Base-by-base conservation (phyloP, 768 basidiomycete species). In the Boletus rubescentipes region DNA sequence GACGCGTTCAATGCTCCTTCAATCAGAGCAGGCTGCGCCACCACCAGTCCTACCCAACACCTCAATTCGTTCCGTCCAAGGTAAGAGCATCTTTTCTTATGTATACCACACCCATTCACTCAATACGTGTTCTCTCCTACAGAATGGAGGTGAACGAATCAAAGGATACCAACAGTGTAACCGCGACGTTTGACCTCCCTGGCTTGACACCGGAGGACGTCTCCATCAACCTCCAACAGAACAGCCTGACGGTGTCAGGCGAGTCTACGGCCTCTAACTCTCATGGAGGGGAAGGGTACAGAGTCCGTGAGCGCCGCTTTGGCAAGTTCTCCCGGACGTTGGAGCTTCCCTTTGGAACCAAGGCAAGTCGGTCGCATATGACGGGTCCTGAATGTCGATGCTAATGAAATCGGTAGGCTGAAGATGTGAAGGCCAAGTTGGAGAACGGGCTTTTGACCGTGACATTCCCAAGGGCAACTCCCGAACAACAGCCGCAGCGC, bases 161-260 rank as follows among this genome's bases (percentile, higher is more conserved):
- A 34, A 57, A 68, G 7, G 69, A 72, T 2, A 66, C 66, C 15
- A 76, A 76, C 60, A 51, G 57, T 23, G 75, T 80, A 30, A 79
- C 78, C 4, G 80, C 80, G 11, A 75, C 75, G 10, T 40, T 53
- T 5, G 46, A 48, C 7, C 26, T 53, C 2, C 52, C 52, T 4
- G 79, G 81, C 7, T 58, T 83, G 47, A 77, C 73, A 58, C 77
- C 77, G 60, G 76, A 78, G 48, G 72, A 78, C 49, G 74, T 83
- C 46, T 65, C 64, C 32, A 76, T 83, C 46, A 75, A 79, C 54
- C 65, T 81, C 23, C 72, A 73, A 41, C 73, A 78, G 51, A 71
- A 73, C 51, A 73, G 74, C 35, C 67, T 83, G 51, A 77, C 69
- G 5, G 68, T 82, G 35, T 75, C 76, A 0, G 81, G 78, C 36